Evolutionary conservation across 768 basidiomycete species (phyloP), one percentile per base, ranked within the genome.

Genomic region (Tylopilus vinaceipallidus): DNA sequence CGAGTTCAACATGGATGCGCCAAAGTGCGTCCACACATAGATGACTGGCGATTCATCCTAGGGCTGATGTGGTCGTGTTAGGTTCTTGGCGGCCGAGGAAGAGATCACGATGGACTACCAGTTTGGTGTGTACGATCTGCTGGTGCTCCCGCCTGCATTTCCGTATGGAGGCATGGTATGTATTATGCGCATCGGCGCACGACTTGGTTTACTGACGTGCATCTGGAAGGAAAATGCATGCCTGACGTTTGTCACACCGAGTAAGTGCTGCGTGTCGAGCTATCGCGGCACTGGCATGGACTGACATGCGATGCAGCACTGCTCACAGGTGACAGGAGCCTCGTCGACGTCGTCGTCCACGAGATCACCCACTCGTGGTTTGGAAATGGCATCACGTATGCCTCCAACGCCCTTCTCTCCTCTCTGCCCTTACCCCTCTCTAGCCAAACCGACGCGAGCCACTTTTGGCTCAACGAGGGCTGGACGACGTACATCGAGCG

Each of bases 401-500:
- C 62, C 8, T 22, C 23, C 30, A 24, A 23, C 38, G 44, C 13
- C 11, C 17, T 8, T 53, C 27, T 29, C 34, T 17, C 39, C 23
- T 23, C 2, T 7, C 27, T 27, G 38, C 33, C 13, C 29, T 23
- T 2, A n/a, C 24, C 14, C 26, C 12, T 26, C 6, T 6, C 29
- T 37, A 80, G 84, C 0, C 86, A 88, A 43, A 82, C 84, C 1
- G 62, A 90, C 50, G 81, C 86, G 3, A 76, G 79, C 4, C 87
- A 90, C 67, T 91, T 91, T 71, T 91, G 89, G 88, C 80, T 93
- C 33, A 93, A 92, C 64, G 89, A 94, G 72, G 88, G 92, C 23
- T 95, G 90, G 87, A 97, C 95, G 27, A 94, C 90, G 0, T 98
- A 94, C 62, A 84, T 90, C 26, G 95, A 98, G 64, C 83, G 93